Evolutionary conservation across 139 green algal genomes (phyloP).

Genomic region (Chlamydomonas schloesseri): DNA sequence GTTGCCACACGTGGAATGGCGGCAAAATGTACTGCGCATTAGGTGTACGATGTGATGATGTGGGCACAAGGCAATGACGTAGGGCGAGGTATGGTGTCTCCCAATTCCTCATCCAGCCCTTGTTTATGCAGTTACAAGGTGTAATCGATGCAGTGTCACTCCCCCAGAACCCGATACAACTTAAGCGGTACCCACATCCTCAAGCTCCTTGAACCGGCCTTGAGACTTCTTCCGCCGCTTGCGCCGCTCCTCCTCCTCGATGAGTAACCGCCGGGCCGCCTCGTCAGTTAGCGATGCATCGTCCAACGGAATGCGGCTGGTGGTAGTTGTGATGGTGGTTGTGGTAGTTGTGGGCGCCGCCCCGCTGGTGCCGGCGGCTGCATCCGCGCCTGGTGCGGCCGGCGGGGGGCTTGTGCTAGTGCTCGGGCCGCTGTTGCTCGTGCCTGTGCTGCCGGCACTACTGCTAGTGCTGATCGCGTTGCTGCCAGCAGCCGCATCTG

Average conservation of each 20-base stretch:
- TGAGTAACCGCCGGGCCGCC: slow-evolving; percentile 53
- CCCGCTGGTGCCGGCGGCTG: not conserved
- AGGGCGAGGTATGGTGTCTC: too few species aligned
- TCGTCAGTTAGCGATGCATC: slow-evolving; percentile 54
- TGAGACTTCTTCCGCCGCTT: slow-evolving; percentile 54
- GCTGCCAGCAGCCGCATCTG: not conserved
- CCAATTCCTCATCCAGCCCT: too few species aligned
- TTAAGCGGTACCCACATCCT: slow-evolving; percentile 65
- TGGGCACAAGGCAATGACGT: too few species aligned
- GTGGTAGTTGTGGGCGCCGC: not conserved
- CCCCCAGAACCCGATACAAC: too few species aligned
- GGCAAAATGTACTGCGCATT: not conserved
- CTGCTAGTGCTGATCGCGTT: not conserved
- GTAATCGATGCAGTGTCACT: too few species aligned
- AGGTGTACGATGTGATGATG: too few species aligned
- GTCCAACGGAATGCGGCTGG: slow-evolving; percentile 4
- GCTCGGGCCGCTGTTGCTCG: too few species aligned
- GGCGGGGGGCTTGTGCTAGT: not conserved
- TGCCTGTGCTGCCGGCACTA: too few species aligned
- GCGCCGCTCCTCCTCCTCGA: slow-evolving; percentile 73
- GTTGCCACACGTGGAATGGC: not conserved
- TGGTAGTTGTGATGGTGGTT: not conserved
- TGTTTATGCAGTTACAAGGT: too few species aligned
- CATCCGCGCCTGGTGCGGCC: too few species aligned
- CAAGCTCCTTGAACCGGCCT: slow-evolving; percentile 78